These are phyloP conservation scores for Microsporum audouinii DNA, from an alignment of 2,329 filamentous ascomycete genomes.

Conservation along the genomic window DNA sequence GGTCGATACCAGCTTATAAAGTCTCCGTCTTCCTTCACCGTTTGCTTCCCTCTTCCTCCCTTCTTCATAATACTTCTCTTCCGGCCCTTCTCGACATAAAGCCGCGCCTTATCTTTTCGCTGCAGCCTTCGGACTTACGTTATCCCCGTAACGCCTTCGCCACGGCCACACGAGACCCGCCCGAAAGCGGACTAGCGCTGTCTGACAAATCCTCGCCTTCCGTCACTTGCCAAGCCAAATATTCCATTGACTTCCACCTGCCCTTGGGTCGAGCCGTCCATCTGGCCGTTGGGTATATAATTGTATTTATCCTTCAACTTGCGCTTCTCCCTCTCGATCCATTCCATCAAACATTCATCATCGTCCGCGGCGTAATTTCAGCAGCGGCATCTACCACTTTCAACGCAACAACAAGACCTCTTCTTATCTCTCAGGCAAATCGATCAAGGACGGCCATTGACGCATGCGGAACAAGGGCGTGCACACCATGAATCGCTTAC, in stretches of 20 bases:
- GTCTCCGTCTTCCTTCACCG: not conserved
- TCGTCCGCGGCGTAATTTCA: not conserved
- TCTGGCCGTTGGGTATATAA: not conserved
- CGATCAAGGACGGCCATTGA: not conserved
- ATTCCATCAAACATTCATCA: not conserved
- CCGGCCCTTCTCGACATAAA: not conserved
- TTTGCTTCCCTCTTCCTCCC: not conserved
- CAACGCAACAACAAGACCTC: too few species aligned
- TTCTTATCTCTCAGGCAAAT: too few species aligned
- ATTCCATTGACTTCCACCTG: conserved; percentile 1
- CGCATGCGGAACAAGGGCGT: conserved; percentile 18
- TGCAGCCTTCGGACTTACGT: not conserved
- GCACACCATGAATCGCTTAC: conserved; percentile 32
- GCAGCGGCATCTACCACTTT: too few species aligned
- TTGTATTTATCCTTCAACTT: not conserved
- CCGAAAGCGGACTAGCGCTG: not conserved
- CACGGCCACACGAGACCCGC: not conserved
- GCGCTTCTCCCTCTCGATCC: not conserved
- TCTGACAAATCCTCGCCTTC: not conserved
- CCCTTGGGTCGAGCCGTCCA: not conserved
- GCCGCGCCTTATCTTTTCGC: conserved; percentile 4
- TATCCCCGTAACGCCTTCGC: conserved; percentile 1
- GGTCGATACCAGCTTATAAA: conserved; percentile 1
- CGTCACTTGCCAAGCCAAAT: not conserved
- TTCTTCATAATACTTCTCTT: conserved; percentile 6